A percentile compares a stretch with the other conserved stretches of the same genome.
These are phyloP conservation scores for Mycena leptocephala DNA, from an alignment of 768 basidiomycete genomes.

Conservation along the genomic window DNA sequence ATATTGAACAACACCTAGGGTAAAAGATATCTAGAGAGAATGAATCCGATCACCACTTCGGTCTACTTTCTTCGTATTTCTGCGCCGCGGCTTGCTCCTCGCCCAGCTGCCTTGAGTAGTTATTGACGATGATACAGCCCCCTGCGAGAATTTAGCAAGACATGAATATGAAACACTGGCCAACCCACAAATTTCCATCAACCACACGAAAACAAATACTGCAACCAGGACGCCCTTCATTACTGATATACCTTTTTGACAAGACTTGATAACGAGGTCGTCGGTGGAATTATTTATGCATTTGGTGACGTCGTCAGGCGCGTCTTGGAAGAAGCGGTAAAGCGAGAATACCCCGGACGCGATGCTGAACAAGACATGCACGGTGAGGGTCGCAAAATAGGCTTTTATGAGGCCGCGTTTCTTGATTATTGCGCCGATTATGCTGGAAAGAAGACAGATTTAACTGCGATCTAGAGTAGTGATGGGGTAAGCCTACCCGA, in stretches of 20 bases:
- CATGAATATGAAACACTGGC: not conserved
- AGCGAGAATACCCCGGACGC: slow-evolving; percentile 62
- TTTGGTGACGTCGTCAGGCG: slow-evolving; percentile 53
- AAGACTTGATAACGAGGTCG: slow-evolving; percentile 48
- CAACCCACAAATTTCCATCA: slow-evolving; percentile 64
- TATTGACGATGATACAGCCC: slow-evolving; percentile 64
- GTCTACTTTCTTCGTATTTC: slow-evolving; percentile 49
- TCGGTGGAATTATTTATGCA: slow-evolving; percentile 55
- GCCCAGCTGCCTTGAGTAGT: slow-evolving; percentile 61
- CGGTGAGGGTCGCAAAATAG: slow-evolving; percentile 60
- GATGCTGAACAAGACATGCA: slow-evolving; percentile 63
- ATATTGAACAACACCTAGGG: no score
- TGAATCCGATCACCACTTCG: slow-evolving; percentile 52
- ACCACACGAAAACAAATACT: slow-evolving; percentile 62
- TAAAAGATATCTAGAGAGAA: no score
- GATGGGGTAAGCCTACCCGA: slow-evolving; percentile 54
- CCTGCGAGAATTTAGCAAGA: slow-evolving; percentile 44
- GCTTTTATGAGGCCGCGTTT: slow-evolving; percentile 58
- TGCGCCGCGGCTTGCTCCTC: slow-evolving; percentile 59
- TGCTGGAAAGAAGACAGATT: slow-evolving; percentile 41
- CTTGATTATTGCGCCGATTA: slow-evolving; percentile 61
- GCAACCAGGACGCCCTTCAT: slow-evolving; percentile 60
- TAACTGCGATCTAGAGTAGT: not conserved
- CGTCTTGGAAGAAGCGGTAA: slow-evolving; percentile 60
- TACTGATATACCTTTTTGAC: slow-evolving; percentile 56